Percentiles rank a stretch among this genome's conserved stretches.
phyloP scores from a whole-genome alignment of 1,284 basidiomycete species.

The Microbotryum lychnidis-dioicae region DNA sequence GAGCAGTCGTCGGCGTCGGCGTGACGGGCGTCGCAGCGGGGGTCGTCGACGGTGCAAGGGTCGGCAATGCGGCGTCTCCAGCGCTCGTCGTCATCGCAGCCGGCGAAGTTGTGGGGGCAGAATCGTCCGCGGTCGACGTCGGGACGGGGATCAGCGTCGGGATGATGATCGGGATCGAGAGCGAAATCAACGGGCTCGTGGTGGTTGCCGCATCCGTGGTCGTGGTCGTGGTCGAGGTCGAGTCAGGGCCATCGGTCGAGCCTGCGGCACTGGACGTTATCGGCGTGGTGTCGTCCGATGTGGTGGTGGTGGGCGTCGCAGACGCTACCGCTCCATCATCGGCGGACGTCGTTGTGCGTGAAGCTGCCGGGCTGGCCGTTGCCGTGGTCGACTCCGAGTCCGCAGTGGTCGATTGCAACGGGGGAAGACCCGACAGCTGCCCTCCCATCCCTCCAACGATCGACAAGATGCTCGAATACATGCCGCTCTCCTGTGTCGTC shows the following conservation, averaged over 20 bases:
- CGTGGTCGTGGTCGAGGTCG: too few relatives aligned
- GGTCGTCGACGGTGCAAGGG: background rate
- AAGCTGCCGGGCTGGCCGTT: background rate
- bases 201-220: too few relatives aligned
- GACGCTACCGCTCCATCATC: background rate
- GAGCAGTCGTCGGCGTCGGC: background rate
- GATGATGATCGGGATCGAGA: too few relatives aligned
- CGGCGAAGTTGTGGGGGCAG: too few relatives aligned
- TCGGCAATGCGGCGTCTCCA: too few relatives aligned
- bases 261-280: too few relatives aligned
- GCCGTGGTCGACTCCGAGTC: background rate
- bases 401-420: background rate
- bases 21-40: background rate
- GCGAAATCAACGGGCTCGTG: too few relatives aligned
- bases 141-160: too few relatives aligned
- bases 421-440: background rate
- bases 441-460: background rate
- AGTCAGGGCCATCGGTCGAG: too few relatives aligned
- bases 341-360: background rate
- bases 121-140: too few relatives aligned
- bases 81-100: too few relatives aligned
- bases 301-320: background rate
- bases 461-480: background rate
- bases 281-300: too few relatives aligned
- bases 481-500: background rate